Percentiles rank a stretch among this genome's conserved stretches.
Conservation (phyloP, 768 basidiomycete genomes). For the Amanita phalloides region DNA sequence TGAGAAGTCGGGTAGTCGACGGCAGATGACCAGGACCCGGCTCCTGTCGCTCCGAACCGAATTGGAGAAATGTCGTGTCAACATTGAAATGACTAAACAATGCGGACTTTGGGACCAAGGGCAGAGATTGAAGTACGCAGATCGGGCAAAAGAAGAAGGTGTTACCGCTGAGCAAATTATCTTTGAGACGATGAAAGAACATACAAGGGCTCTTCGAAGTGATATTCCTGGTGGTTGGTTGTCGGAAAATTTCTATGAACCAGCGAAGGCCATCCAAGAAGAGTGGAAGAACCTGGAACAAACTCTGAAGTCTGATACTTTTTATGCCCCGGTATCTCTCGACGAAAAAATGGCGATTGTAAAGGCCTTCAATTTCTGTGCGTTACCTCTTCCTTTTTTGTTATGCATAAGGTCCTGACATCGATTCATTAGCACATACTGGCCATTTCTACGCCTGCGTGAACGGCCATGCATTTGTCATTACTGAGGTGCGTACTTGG, state of each 20-base stretch:
- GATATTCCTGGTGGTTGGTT: conserved; percentile 31
- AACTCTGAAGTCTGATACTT: conserved; percentile 28
- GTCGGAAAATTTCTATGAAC: conserved; percentile 24
- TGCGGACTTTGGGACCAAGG: conserved; percentile 14
- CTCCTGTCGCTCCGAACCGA: conserved; percentile 33
- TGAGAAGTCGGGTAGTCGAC: conserved; percentile 35
- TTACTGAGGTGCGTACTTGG: conserved; percentile 32
- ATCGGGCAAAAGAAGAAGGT: conserved; percentile 9
- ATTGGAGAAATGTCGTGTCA: conserved; percentile 41
- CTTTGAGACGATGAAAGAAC: conserved; percentile 9
- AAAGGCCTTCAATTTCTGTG: conserved; percentile 39
- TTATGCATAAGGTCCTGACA: not conserved
- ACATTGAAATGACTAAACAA: conserved; percentile 23
- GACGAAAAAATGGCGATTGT: conserved; percentile 43
- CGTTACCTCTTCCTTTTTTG: conserved; percentile 6
- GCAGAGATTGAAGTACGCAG: conserved; percentile 14
- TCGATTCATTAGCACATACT: conserved; percentile 18
- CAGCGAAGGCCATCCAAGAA: conserved; percentile 25
- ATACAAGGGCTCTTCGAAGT: conserved; percentile 10
- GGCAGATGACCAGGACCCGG: conserved; percentile 36
- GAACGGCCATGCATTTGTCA: conserved; percentile 56
- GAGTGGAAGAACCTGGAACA: conserved; percentile 36
- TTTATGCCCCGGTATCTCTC: conserved; percentile 42
- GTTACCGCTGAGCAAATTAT: conserved; percentile 6
- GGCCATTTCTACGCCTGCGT: conserved; percentile 41